These are phyloP conservation scores for Selaginella tamariscina DNA, from an alignment of 75 land plant genomes.

Conservation along the genomic window DNA sequence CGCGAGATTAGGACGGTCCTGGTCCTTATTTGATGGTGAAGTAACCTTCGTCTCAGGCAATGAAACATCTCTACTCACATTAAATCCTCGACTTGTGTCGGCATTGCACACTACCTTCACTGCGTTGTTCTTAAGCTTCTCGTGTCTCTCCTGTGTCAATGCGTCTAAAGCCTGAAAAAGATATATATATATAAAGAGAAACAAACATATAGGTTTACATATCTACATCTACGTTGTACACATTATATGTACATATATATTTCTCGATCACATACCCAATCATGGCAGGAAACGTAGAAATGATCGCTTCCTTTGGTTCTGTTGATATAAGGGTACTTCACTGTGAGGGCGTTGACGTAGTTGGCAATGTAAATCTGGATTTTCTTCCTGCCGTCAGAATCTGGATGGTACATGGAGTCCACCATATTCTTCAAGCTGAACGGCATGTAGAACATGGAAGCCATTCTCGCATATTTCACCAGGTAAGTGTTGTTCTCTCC, in stretches of 20 bases:
- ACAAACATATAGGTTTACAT: too few species aligned
- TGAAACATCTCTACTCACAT: conserved; percentile 50
- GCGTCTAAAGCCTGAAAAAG: conserved; percentile 47
- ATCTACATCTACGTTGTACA: too few species aligned
- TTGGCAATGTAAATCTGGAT: conserved; percentile 43
- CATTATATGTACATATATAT: too few species aligned
- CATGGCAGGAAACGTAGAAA: too few species aligned
- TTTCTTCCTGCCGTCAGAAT: too few species aligned
- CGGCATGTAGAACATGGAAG: too few species aligned
- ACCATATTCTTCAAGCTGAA: too few species aligned
- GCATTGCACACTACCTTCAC: conserved; percentile 86
- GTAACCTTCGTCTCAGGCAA: conserved; percentile 45
- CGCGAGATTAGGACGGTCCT: conserved; percentile 47
- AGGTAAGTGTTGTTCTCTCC: too few species aligned
- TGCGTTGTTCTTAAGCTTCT: conserved; percentile 49
- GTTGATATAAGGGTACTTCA: too few species aligned
- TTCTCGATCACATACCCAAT: conserved; percentile 93
- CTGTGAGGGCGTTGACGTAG: conserved; percentile 45
- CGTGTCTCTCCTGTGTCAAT: conserved; percentile 30
- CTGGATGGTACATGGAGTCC: too few species aligned
- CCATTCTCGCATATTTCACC: too few species aligned
- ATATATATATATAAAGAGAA: not conserved
- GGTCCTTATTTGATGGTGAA: not conserved
- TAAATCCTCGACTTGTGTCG: conserved; percentile 49
- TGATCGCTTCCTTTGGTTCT: conserved; percentile 62